These are phyloP conservation scores for Mycena rebaudengoi DNA, from an alignment of 768 basidiomycete genomes.

Conservation along the genomic window DNA sequence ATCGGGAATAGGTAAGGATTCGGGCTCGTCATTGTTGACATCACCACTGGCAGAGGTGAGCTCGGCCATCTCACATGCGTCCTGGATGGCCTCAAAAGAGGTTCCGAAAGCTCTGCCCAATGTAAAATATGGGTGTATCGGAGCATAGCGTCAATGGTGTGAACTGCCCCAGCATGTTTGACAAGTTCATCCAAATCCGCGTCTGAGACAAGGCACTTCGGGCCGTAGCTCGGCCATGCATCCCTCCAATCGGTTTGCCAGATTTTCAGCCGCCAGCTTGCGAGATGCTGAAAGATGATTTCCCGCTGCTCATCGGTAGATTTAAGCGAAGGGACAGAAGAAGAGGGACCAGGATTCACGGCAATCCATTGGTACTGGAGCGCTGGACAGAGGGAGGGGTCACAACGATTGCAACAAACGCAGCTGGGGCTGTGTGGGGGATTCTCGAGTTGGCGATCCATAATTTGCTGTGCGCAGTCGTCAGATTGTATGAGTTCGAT, in stretches of 20 bases:
- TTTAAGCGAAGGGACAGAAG: slow-evolving; percentile 18
- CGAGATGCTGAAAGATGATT: background rate
- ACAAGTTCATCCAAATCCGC: background rate
- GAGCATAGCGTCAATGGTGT: background rate
- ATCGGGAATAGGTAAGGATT: no score
- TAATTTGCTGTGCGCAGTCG: background rate
- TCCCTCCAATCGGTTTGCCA: background rate
- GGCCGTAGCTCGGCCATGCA: slow-evolving; percentile 10
- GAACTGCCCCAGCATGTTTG: background rate
- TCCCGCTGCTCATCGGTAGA: background rate
- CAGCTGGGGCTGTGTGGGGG: background rate
- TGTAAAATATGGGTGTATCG: background rate
- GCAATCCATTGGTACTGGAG: background rate
- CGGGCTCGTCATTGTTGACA: no score
- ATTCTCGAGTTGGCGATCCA: slow-evolving; percentile 23
- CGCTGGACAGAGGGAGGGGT: background rate
- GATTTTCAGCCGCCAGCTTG: background rate
- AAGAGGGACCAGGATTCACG: background rate
- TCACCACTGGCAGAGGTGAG: no score
- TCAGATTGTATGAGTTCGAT: background rate
- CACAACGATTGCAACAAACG: background rate
- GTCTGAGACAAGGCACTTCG: slow-evolving; percentile 8
- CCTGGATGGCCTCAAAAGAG: no score
- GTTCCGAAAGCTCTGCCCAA: no score
- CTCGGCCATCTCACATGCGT: no score